Base-by-base conservation (phyloP, 2,329 filamentous ascomycete genomes). In the Bertia moriformis region DNA sequence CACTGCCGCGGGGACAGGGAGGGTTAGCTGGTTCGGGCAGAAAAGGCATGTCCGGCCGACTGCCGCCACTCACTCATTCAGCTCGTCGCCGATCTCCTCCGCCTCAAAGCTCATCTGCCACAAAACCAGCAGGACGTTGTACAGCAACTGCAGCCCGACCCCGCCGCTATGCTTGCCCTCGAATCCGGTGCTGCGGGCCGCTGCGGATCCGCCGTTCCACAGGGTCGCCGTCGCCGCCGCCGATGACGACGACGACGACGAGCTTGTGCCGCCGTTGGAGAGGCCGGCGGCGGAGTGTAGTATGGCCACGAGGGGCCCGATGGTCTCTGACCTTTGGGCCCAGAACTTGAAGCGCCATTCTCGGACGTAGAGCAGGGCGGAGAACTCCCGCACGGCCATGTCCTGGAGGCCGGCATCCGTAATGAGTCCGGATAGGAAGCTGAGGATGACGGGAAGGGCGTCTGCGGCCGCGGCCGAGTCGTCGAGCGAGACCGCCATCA, bases 31-130 rank as follows among this genome's bases (percentile, higher is more conserved):
- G 38, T 3, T 37, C 4, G 2, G 27, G 36, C 7, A 18, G 5
- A 17, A 14, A n/a, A 2, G 19, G 33, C 4, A 14, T 19, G 18
- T 29, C 38, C 4, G 15, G 19, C 14, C n/a, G 10, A n/a, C n/a
- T n/a, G n/a, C n/a, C 22, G 7, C n/a, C 7, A 61, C 80, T 51
- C 69, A 91, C 84, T 87, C 78, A 59, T 96, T 84, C 42, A 98
- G 67, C 32, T 89, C 87, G 43, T 79, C 71, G 27, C 75, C 75
- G 51, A 80, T 67, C 2, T 67, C 61, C 42, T 81, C 78, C 12
- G 86, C 85, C 56, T 96, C 91, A 48, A 98, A 98, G 54, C 87
- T 94, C 48, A 98, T 68, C 65, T 96, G 88, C 91, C 91, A 98
- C 42, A 98, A 65, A 12, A 93, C 88, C 38, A 98, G 69, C 17